Percentiles rank a stretch among this genome's conserved stretches.
These are phyloP conservation scores for Tuber borchii DNA, from an alignment of 495 filamentous ascomycete genomes.

Conservation along the genomic window DNA sequence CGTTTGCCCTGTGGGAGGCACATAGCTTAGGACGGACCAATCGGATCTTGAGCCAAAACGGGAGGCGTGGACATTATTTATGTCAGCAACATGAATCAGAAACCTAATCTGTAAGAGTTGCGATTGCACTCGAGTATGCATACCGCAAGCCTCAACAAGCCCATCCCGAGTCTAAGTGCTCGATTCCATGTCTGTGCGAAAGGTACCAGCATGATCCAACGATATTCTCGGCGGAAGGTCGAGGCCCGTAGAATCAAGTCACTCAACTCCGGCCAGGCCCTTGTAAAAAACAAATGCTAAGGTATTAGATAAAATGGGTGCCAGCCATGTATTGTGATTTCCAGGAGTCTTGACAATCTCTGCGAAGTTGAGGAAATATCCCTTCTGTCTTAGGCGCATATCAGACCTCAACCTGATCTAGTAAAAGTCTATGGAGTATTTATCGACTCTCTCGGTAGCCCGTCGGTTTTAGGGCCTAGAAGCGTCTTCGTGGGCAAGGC, in stretches of 20 bases:
- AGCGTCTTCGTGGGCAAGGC: not conserved
- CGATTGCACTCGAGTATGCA: not conserved
- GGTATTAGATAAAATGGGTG: not conserved
- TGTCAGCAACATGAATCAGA: not conserved
- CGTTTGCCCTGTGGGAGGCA: not conserved
- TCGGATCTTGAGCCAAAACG: not conserved
- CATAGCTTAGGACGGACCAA: not conserved
- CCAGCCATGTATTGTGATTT: not conserved
- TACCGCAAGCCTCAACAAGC: not conserved
- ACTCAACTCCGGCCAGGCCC: not conserved
- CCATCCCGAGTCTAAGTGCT: not conserved
- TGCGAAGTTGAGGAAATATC: not conserved
- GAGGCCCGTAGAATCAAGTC: not conserved
- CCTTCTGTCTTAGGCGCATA: not conserved
- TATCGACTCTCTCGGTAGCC: not conserved
- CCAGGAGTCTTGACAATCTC: not conserved
- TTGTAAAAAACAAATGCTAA: not conserved
- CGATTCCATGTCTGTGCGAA: not conserved
- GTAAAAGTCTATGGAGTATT: not conserved
- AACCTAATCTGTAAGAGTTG: not conserved
- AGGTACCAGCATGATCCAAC: not conserved
- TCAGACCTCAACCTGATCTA: not conserved
- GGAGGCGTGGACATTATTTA: not conserved
- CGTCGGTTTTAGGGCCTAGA: not conserved
- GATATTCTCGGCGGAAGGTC: not conserved